Base-by-base conservation (phyloP, 192 early-diverging fungal genomes). In the Linnemannia exigua region DNA sequence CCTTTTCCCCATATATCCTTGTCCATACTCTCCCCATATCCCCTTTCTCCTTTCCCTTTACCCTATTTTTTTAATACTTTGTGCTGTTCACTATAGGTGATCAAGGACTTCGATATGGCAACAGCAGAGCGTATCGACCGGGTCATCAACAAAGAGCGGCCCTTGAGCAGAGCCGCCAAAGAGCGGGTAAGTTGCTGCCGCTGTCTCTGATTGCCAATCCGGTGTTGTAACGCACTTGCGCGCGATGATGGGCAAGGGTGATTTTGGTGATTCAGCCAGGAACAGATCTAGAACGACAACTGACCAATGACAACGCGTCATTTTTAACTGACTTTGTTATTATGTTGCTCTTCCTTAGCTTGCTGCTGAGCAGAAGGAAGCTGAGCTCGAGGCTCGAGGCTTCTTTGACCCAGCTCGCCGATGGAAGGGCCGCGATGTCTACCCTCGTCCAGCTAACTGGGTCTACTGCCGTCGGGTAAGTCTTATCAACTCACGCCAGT, bases 401-500 rank as follows among this genome's bases (percentile, higher is more conserved):
- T 86, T 86, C 70, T 86, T 86, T 80, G 78, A 86, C 47, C 84
- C 84, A n/a, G 75, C 75, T 41, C 79, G 75, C 41, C 77, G 84
- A n/a, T 80, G 84, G 84, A 86, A 86, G 37, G 84, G 84, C 16
- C 84, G 84, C 31, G 84, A 86, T 73, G 84, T 80, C 14, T 86
- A 86, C 33, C 84, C 84, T 28, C 35, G 84, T 36, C 84, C 84
- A 22, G 52, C 78, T 16, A 86, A 86, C 41, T 86, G 84, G 84
- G 79, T 86, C n/a, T 86, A 86, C 66, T 86, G 78, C 50, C 67
- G 84, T 35, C 51, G 75, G 17, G 84, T 86, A 76, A 80, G 84
- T 80, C 17, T 16, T 19, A 41, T n/a, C 38, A 0, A 3, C 5
- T 44, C 41, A 44, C 5, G 41, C 9, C 41, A 44, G 9, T 9